phyloP scores from a whole-genome alignment of 2,329 filamentous ascomycete genomes.

The Anthostomella pinea region DNA sequence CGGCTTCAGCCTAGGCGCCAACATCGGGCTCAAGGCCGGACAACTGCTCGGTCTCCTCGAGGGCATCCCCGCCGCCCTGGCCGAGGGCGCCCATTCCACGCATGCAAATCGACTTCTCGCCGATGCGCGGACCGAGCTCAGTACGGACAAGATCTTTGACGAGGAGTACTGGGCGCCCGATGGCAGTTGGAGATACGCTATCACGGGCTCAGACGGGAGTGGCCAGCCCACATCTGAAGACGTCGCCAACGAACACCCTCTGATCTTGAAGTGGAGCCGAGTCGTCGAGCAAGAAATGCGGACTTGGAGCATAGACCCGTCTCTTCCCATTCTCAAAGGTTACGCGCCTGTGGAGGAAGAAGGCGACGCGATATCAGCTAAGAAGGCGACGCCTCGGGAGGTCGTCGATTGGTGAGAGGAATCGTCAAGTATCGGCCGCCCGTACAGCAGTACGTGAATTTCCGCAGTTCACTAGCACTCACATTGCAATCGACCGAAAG shows the following conservation, averaged over 20 bases:
- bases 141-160: slow-evolving; percentile 61
- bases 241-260: slow-evolving; percentile 65
- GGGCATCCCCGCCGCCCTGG: slow-evolving; percentile 57
- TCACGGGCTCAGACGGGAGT: slow-evolving; percentile 33
- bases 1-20: slow-evolving; percentile 80
- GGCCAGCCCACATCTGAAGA: slow-evolving; percentile 47
- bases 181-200: slow-evolving; percentile 67
- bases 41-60: slow-evolving; percentile 75
- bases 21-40: slow-evolving; percentile 72
- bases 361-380: no score
- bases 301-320: slow-evolving; percentile 32
- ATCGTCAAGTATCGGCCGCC: no score
- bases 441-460: no score
- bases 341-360: no score
- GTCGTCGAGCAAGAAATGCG: slow-evolving; percentile 40
- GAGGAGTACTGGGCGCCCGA: slow-evolving; percentile 65
- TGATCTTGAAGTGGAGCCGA: slow-evolving; percentile 60
- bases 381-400: no score
- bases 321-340: slow-evolving; percentile 10
- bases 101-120: slow-evolving; percentile 36
- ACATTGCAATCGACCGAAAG: no score
- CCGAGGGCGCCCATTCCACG: slow-evolving; percentile 21
- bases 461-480: no score
- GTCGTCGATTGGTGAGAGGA: no score
- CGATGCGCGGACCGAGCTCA: slow-evolving; percentile 58